Evolutionary conservation across 225 moss, liverwort and hornwort species (phyloP), one percentile per base, ranked within the genome.

Genomic region (Bryum argenteum): DNA sequence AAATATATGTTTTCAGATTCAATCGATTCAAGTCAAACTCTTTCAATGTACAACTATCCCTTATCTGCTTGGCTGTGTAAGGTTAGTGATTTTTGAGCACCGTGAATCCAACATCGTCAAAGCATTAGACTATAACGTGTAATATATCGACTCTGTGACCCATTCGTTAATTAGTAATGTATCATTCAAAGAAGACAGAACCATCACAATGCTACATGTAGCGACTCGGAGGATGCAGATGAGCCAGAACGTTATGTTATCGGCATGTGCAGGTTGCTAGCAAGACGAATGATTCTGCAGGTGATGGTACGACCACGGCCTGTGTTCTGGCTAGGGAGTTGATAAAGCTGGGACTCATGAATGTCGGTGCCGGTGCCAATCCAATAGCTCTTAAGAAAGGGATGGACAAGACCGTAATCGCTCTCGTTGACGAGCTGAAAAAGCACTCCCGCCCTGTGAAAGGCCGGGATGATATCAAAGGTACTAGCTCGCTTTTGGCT

Each of bases 301-400:
- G 95, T 69, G 95, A 95, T 79, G 95, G 95, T 54, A 93, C 92
- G 21, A 92, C 92, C 47, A 95, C 92, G 72, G 92, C 95, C 20
- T 92, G 89, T 58, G 85, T 95, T 21, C 74, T 95, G 61, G 95
- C 91, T 7, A 79, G 91, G 69, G 95, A 92, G 69, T 68, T 95
- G 9, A 92, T 95, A 77, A 89, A 85, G 74, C 83, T 88, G 71
- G 95, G 91, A 55, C 82, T 95, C 45, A 70, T 87, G 83, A 89
- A 89, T 76, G 92, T 93, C 19, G 85, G 86, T 57, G 86, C 92
- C 23, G 92, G 95, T 78, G 91, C 95, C 37, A 86, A 86, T 63
- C 83, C 79, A 26, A 63, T 86, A 66, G 77, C 83, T 52, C 71
- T 86, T 37, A 86, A 83, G 77, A 80, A 75, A 66, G 80, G 82